Base-by-base conservation (phyloP, 2,329 filamentous ascomycete species). In the Aspergillus sclerotialis region DNA sequence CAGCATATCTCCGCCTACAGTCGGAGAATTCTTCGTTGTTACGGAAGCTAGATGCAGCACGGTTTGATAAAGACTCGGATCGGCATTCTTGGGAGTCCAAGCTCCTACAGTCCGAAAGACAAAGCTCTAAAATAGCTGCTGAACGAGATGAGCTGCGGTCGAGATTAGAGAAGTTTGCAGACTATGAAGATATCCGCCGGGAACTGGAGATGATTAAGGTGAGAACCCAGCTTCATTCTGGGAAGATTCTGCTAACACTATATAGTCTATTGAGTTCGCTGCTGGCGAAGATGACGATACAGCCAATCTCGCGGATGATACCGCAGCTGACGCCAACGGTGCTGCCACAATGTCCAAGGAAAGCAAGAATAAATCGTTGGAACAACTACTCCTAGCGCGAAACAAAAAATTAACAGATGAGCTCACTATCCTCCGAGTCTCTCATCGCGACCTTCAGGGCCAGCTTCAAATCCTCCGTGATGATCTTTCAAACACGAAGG, bases 371-470 rank as follows among this genome's bases (percentile, higher is more conserved):
- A 87, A 94, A 49, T 88, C 82, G 1, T 66, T 98, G 7, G 92
- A 98, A 61, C 89, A 94, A 63, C 76, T 98, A 17, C 71, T 98
- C 5, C 69, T 98, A 33, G 83, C 87, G 7, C 80, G 92, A 29
- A 98, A 98, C 69, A 98, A 96, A 68, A 98, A 96, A 65, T 72
- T 98, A 24, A 82, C 83, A 48, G 89, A 95, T 52, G 92, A 98
- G 59, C 75, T 96, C 43, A 95, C 92, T 2, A 78, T 96, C 25
- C 70, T 98, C 28, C 80, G 92, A 26, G 87, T 98, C 3, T 95
- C 92, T 0, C 89, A 96, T 56, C 86, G 94, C 52, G 90, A 96
- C 51, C 70, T 96, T 2, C 87, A 94, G 53, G 75, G 70, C 31
- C 80, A 87, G 35, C 69, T 98, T 2, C 80, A 88, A 49, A 75